A percentile compares a stretch with the other conserved stretches of the same genome.
Conservation (phyloP, 169 alveolate genomes). For the Plasmodium blacklocki region DNA sequence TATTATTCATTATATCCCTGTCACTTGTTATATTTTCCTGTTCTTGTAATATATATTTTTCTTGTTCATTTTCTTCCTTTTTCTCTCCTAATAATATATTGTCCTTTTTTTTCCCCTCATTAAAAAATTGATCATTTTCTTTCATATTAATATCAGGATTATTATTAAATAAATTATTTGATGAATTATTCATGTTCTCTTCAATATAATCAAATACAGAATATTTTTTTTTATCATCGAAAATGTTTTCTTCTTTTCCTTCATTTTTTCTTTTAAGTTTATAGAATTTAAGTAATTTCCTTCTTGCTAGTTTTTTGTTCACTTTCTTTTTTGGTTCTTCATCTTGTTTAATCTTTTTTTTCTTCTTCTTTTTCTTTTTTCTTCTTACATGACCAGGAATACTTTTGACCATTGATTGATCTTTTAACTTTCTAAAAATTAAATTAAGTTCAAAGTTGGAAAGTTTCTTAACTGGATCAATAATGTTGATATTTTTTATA, state of each 20-base stretch:
- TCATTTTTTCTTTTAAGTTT: slow-evolving; percentile 73
- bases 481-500: slow-evolving; percentile 5
- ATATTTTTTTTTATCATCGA: slow-evolving; percentile 21
- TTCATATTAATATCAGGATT: not conserved
- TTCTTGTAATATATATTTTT: not conserved
- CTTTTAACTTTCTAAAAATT: slow-evolving; percentile 72
- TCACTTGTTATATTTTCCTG: not conserved
- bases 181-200: slow-evolving; percentile 1
- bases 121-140: not conserved
- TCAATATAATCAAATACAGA: slow-evolving; percentile 73
- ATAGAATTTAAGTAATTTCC: slow-evolving; percentile 56
- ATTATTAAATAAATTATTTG: not conserved
- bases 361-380: slow-evolving; percentile 64
- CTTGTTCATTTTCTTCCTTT: not conserved
- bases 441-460: slow-evolving; percentile 45
- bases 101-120: not conserved
- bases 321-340: slow-evolving; percentile 58
- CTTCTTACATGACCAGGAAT: slow-evolving; percentile 70
- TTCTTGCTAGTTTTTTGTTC: slow-evolving; percentile 68
- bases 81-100: not conserved
- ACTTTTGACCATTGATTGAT: slow-evolving; percentile 76
- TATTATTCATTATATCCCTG: not conserved
- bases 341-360: slow-evolving; percentile 9
- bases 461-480: slow-evolving; percentile 4
- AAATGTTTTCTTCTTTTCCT: slow-evolving; percentile 61